Evolutionary conservation across 345 rosid genomes (phyloP).

Genomic region (Combretum micranthum): DNA sequence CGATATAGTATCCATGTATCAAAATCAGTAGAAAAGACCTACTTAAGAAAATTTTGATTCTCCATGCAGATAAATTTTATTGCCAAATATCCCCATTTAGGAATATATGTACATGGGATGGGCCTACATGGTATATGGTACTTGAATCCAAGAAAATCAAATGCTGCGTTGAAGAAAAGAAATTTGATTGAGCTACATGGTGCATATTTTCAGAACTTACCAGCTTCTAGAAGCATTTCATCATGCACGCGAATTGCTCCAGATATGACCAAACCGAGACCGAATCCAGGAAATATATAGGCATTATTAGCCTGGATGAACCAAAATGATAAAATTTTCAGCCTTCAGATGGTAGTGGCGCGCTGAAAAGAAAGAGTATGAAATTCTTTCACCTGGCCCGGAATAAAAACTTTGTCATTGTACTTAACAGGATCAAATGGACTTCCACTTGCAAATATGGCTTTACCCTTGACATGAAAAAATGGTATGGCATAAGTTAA

Average conservation of each 20-base stretch:
- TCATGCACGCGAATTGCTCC: slow-evolving; percentile 81
- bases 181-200: slow-evolving; percentile 4
- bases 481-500: no score
- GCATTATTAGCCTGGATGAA: slow-evolving; percentile 77
- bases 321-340: slow-evolving; percentile 5
- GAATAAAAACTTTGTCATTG: slow-evolving; percentile 51
- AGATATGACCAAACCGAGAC: slow-evolving; percentile 82
- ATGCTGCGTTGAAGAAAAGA: neutral
- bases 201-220: slow-evolving; percentile 31
- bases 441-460: slow-evolving; percentile 94
- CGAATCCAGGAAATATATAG: slow-evolving; percentile 85
- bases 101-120: no score
- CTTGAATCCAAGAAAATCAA: no score
- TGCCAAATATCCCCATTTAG: no score
- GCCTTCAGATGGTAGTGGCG: neutral
- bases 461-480: slow-evolving; percentile 55
- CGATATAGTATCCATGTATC: no score
- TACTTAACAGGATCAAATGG: slow-evolving; percentile 77
- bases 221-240: slow-evolving; percentile 83
- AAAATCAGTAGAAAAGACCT: no score
- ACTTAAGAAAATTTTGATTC: no score
- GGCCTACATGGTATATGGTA: no score
- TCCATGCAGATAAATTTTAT: neutral
- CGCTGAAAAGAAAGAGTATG: neutral
- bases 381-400: slow-evolving; percentile 64